Percentiles rank a stretch among this genome's conserved stretches.
Conservation (phyloP, 192 early-diverging fungal genomes). For the Gryganskiella cystojenkinii region DNA sequence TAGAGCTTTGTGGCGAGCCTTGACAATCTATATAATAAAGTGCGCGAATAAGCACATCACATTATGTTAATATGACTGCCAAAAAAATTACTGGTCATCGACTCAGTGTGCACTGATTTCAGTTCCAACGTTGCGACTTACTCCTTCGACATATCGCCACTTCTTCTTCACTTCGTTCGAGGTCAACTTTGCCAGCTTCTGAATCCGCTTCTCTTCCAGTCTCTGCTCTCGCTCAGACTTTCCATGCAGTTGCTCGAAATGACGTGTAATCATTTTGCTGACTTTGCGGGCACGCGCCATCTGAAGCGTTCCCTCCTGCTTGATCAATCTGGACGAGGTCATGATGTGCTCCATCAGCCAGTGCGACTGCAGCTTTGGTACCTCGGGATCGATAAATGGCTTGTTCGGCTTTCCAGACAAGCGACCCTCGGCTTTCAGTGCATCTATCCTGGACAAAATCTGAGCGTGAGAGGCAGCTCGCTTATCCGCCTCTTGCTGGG, state of each 20-base stretch:
- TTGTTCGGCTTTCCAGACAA: conserved; percentile 46
- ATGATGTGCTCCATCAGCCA: conserved; percentile 56
- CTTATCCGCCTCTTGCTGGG: conserved; percentile 53
- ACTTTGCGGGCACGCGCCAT: conserved; percentile 58
- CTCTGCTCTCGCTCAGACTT: conserved; percentile 58
- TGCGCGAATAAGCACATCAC: neutral
- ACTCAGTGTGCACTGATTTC: neutral
- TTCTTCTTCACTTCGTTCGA: conserved; percentile 72
- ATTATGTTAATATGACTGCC: neutral
- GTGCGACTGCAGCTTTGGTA: conserved; percentile 55
- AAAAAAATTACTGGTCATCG: neutral
- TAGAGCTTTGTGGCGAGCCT: conserved; percentile 66
- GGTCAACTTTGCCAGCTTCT: conserved; percentile 72
- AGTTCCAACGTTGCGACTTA: conserved; percentile 53
- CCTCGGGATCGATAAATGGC: conserved; percentile 52
- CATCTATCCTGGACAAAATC: conserved; percentile 56
- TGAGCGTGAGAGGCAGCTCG: conserved; percentile 51
- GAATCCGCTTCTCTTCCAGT: conserved; percentile 56
- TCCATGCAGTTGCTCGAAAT: conserved; percentile 67
- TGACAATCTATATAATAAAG: conserved; percentile 46
- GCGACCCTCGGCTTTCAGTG: conserved; percentile 58
- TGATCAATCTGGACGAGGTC: conserved; percentile 50
- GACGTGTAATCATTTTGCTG: conserved; percentile 61
- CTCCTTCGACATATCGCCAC: conserved; percentile 75
- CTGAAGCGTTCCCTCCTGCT: conserved; percentile 53